phyloP scores from a whole-genome alignment of 2,329 filamentous ascomycete genomes.

The Fusarium sp. region DNA sequence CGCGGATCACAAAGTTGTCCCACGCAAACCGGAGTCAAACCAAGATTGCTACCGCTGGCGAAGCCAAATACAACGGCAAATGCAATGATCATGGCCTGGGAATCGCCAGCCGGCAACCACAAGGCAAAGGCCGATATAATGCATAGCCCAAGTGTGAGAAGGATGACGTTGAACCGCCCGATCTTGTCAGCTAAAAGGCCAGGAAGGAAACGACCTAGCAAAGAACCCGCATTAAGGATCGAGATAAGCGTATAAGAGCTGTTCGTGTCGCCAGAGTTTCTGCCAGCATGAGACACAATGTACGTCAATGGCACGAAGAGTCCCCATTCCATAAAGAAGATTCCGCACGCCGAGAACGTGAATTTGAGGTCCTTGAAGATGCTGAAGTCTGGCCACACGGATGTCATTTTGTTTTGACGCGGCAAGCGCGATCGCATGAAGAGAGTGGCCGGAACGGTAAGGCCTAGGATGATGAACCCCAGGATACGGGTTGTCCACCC shows the following conservation, averaged over 20 bases:
- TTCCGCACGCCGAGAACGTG: conserved; percentile 70
- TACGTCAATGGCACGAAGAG: conserved; percentile 83
- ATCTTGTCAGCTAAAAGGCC: conserved; percentile 82
- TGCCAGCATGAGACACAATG: conserved; percentile 78
- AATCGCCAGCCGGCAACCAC: conserved; percentile 76
- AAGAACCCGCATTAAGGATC: conserved; percentile 83
- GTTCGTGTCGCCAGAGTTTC: conserved; percentile 43
- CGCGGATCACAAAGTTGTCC: conserved; percentile 84
- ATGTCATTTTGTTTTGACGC: conserved; percentile 54
- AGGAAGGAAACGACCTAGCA: conserved; percentile 82
- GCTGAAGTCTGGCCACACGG: conserved; percentile 70
- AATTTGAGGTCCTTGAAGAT: conserved; percentile 75
- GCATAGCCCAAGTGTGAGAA: conserved; percentile 73
- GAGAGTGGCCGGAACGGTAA: conserved; percentile 63
- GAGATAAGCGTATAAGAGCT: conserved; percentile 80
- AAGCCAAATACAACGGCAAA: conserved; percentile 85
- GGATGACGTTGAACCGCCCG: conserved; percentile 86
- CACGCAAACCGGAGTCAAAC: conserved; percentile 83
- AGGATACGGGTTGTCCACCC: conserved; percentile 66
- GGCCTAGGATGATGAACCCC: conserved; percentile 64
- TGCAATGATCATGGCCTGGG: conserved; percentile 71
- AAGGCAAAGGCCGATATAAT: conserved; percentile 73
- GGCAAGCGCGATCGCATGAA: conserved; percentile 69
- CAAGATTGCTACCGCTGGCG: conserved; percentile 83
- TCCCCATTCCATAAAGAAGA: conserved; percentile 80